A percentile compares a stretch with the other conserved stretches of the same genome.
Conservation (phyloP, 169 alveolate species). For the Plasmodium malariae region DNA sequence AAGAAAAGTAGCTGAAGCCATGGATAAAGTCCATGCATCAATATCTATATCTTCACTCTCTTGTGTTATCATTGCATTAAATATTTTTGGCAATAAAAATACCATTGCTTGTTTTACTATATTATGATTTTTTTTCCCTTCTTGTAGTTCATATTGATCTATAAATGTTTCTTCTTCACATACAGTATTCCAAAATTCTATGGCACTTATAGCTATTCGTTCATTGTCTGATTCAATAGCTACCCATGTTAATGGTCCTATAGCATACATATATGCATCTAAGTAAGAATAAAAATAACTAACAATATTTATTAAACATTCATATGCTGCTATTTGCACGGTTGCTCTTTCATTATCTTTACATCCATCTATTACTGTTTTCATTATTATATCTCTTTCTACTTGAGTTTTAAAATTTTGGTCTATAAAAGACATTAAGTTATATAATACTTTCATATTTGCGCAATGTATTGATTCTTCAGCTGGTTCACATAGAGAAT, state of each 20-base stretch:
- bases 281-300: slow-evolving; percentile 87
- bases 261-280: slow-evolving; percentile 86
- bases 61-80: slow-evolving; percentile 89
- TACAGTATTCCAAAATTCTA: slow-evolving; percentile 92
- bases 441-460: slow-evolving; percentile 79
- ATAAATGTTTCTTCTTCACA: slow-evolving; percentile 89
- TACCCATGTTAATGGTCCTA: slow-evolving; percentile 89
- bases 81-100: slow-evolving; percentile 87
- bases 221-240: slow-evolving; percentile 88
- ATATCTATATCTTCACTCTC: slow-evolving; percentile 88
- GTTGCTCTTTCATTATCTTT: slow-evolving; percentile 81
- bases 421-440: slow-evolving; percentile 80
- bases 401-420: slow-evolving; percentile 81
- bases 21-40: slow-evolving; percentile 95
- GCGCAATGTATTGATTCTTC: slow-evolving; percentile 82
- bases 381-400: slow-evolving; percentile 84
- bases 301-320: slow-evolving; percentile 88
- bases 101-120: slow-evolving; percentile 89
- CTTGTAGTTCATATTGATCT: slow-evolving; percentile 70
- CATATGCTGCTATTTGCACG: slow-evolving; percentile 90
- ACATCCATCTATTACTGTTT: slow-evolving; percentile 87
- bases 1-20: slow-evolving; percentile 94
- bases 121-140: slow-evolving; percentile 80
- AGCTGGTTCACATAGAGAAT: slow-evolving; percentile 83
- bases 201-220: slow-evolving; percentile 89